These are phyloP conservation scores for Pyricularia grisea DNA, from an alignment of 2,329 filamentous ascomycete genomes.

Conservation along the genomic window DNA sequence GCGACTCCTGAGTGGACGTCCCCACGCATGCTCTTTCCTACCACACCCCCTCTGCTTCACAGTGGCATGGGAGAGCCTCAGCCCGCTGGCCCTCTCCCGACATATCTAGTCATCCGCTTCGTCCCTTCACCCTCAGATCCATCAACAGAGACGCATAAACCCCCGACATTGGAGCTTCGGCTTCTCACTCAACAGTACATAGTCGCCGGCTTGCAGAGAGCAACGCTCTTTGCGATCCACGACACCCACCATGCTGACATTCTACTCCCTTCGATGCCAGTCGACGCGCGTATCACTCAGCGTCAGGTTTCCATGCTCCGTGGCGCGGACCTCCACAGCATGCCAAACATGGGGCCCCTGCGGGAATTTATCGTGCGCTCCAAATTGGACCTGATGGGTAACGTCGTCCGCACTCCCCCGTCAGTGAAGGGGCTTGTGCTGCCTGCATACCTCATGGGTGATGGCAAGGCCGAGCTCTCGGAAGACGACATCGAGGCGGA, in stretches of 20 bases:
- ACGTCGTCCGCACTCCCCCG: conserved; percentile 39
- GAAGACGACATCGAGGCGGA: conserved; percentile 1
- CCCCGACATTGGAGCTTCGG: conserved; percentile 26
- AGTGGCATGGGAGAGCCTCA: conserved; percentile 14
- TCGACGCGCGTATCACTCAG: conserved; percentile 40
- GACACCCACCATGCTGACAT: conserved; percentile 29
- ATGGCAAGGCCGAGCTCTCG: neutral
- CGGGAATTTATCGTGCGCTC: conserved; percentile 33
- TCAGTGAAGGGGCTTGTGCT: neutral
- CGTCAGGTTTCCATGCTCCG: conserved; percentile 16
- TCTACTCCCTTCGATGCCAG: conserved; percentile 32
- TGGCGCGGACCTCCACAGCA: neutral
- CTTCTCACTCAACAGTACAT: conserved; percentile 24
- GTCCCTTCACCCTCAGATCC: conserved; percentile 21
- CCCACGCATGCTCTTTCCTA: conserved; percentile 35
- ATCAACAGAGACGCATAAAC: conserved; percentile 3
- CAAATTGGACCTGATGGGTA: conserved; percentile 33
- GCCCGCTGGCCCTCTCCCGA: conserved; percentile 12
- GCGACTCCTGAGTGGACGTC: conserved; percentile 23
- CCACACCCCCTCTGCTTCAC: conserved; percentile 24
- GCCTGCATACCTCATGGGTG: neutral
- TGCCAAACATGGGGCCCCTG: conserved; percentile 22
- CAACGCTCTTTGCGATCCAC: conserved; percentile 25
- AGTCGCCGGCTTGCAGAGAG: conserved; percentile 16
- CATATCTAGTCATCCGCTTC: conserved; percentile 37